Evolutionary conservation across 2,329 filamentous ascomycete species (phyloP).

Genomic region (Pseudophaeomoniella oleicola): DNA sequence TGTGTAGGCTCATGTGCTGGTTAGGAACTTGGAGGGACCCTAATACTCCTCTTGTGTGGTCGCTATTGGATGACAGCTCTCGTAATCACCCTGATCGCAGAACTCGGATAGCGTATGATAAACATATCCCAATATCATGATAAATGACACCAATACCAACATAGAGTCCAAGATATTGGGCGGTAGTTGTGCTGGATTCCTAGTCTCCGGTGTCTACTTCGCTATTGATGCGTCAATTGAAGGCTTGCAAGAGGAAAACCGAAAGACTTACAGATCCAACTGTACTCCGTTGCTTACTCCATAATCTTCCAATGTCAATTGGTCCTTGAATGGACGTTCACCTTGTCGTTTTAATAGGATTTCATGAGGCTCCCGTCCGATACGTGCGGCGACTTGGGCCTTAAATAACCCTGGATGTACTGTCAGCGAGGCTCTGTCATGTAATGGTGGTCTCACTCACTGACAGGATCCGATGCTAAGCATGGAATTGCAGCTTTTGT

Average conservation of each 20-base stretch:
- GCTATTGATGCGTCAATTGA: background rate
- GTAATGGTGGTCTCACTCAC: slow-evolving; percentile 15
- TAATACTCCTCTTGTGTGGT: too few species aligned
- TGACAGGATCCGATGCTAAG: slow-evolving; percentile 67
- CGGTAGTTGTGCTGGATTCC: too few species aligned
- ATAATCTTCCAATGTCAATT: slow-evolving; percentile 77
- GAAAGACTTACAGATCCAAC: slow-evolving; percentile 35
- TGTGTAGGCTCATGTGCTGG: too few species aligned
- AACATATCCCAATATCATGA: too few species aligned
- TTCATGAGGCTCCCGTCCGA: slow-evolving; percentile 78
- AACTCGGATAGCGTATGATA: too few species aligned
- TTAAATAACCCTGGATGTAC: slow-evolving; percentile 54
- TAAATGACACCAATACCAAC: too few species aligned
- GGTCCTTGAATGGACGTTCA: slow-evolving; percentile 86
- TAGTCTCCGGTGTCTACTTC: background rate
- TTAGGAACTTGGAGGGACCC: too few species aligned
- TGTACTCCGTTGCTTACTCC: slow-evolving; percentile 80
- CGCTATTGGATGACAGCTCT: too few species aligned
- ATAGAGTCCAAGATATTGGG: too few species aligned
- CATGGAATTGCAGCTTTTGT: slow-evolving; percentile 94
- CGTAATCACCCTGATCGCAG: too few species aligned
- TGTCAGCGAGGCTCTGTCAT: slow-evolving; percentile 2
- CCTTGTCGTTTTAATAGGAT: slow-evolving; percentile 86
- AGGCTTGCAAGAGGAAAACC: too few species aligned
- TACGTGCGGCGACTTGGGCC: slow-evolving; percentile 75